Evolutionary conservation across 805 yeast genomes (phyloP), one percentile per base, ranked within the genome.

Genomic region (Pichia ethanolica): DNA sequence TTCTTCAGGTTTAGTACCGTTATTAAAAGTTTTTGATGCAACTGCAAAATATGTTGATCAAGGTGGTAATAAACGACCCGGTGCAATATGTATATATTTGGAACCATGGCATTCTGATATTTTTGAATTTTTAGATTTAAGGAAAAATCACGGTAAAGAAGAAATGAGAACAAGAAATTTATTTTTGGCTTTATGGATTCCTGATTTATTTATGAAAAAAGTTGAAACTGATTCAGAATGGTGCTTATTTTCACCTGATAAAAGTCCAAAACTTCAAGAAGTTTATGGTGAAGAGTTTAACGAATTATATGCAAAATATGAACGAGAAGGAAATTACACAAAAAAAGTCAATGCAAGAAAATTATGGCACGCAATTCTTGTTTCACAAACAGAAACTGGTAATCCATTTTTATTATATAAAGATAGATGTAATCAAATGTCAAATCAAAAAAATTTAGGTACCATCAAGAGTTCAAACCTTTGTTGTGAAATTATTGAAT

Each of bases 1-100:
- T 10, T 89, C 97, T 2, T 88, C 83, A 59, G 99, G 99, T 37
- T 70, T 91, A 44, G 83, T 90, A 39, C 99, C 99, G n/a, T 89
- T 91, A 97, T 72, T 91, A 30, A 81, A 96, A 58, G 98, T 91
- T 9, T 91, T 83, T 72, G 91, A 91, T 72, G 86, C 89, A 69
- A 89, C 98, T 28, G 98, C 99, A 20, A 79, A 97, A 59, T 91
- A 90, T 62, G 98, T 91, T 39, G 98, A 91, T 61, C 99, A 91
- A 74, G 99, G 99, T 54, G 98, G 98, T 49, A 91, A 91, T 71
- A 90, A 90, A 69, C 76, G 99, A 61, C 99, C 99, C 0, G 98
- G 98, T 54, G 99, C 99, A 4, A 86, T 91, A 68, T 96, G 97
- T 35, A 70, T 89, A 36, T 91, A 90, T 68, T 67, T 91, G 36